Base-by-base conservation (phyloP, 768 basidiomycete genomes). In the Pisolithus tinctorius region DNA sequence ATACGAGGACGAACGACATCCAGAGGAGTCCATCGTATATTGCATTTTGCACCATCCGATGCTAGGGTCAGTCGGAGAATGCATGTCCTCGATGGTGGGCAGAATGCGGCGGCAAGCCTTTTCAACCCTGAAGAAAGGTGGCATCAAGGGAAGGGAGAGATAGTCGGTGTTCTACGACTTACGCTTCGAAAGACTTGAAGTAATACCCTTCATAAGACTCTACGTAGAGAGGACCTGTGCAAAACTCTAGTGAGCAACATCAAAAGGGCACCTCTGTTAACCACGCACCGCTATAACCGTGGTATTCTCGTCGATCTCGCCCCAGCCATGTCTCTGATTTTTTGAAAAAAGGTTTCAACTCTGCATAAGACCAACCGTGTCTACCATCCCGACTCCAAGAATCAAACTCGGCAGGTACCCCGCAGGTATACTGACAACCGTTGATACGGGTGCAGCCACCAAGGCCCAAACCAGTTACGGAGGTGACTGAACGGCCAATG, bases 361-460 rank as follows among this genome's bases (percentile, higher is more conserved):
- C 66, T 8, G 64, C 55, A 53, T 66, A 74, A 4, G 59, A 56
- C 70, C 72, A 74, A 0, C 69, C 69, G 36, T 60, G 49, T 25
- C 62, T 46, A 1, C 69, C 70, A 29, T 49, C 51, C 13, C 57
- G 55, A 20, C 40, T 58, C 65, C 70, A 71, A 17, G 49, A 49
- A 42, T 70, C 61, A 49, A 63, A 71, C 49, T 71, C 65, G 1
- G 52, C 64, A 8, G 68, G 60, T 4, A 59, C 52, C 1, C 65
- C 66, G 17, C 69, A 55, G 0, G 61, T 60, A 48, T 68, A 70
- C 27, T 64, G 49, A 58, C 73, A 62, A 30, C 70, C 72, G 60
- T 81, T 79, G 57, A 78, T 68, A 9, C 73, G 69, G 39, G 73
- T 69, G 10, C 67, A 69, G 1, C 79, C 79, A 26, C 78, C 79